A percentile compares a stretch with the other conserved stretches of the same genome.
These are phyloP conservation scores for Hypoxylon cercidicola DNA, from an alignment of 495 filamentous ascomycete species.

Conservation along the genomic window DNA sequence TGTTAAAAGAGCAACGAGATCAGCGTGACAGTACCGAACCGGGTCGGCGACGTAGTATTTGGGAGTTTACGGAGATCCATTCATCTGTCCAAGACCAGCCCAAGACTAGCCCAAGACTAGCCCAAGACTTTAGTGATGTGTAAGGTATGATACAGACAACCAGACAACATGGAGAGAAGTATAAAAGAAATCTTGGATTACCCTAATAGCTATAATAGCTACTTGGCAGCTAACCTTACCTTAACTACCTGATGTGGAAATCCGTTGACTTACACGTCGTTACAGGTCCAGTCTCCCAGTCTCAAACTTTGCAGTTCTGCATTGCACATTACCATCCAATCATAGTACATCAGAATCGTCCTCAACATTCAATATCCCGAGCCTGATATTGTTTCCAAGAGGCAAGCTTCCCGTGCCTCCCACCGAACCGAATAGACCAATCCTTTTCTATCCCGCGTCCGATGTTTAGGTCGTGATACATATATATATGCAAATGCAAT, in stretches of 20 bases:
- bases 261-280: neutral
- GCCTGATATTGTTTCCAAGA: neutral
- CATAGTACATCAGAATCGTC: neutral
- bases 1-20: slow-evolving; percentile 21
- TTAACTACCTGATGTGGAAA: neutral
- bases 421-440: neutral
- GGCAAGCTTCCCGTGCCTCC: neutral
- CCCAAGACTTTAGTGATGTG: neutral
- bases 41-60: slow-evolving; percentile 35
- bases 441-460: slow-evolving; percentile 3
- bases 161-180: slow-evolving; percentile 28
- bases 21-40: slow-evolving; percentile 24
- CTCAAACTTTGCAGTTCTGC: too few relatives aligned
- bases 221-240: too few relatives aligned
- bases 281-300: neutral
- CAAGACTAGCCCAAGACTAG: too few relatives aligned
- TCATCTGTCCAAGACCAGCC: slow-evolving; percentile 13
- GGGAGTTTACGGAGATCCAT: slow-evolving; percentile 25
- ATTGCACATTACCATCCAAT: neutral
- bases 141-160: slow-evolving; percentile 9
- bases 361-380: neutral
- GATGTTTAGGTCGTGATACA: neutral
- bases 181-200: slow-evolving; percentile 1
- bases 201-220: too few relatives aligned
- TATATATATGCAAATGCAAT: slow-evolving; percentile 5